Conservation (phyloP, 1,284 basidiomycete genomes). For the Ustilago sp. region DNA sequence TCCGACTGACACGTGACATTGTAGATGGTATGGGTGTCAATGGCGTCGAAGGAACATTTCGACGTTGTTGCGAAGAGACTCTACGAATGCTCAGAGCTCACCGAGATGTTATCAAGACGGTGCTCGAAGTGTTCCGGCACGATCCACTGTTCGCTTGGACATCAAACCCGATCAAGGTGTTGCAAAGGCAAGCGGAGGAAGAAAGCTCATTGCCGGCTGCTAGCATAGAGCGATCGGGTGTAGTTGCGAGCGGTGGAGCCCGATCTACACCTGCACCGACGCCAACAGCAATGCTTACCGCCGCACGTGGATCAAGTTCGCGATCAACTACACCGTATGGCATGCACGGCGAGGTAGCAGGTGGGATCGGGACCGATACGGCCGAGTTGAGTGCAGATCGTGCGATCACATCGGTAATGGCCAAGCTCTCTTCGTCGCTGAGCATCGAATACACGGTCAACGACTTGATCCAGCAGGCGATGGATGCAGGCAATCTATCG, state of each 20-base stretch:
- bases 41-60: conserved; percentile 92
- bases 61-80: conserved; percentile 93
- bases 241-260: background rate
- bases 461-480: conserved; percentile 89
- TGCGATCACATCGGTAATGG: conserved; percentile 74
- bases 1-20: conserved; percentile 91
- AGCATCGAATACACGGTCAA: conserved; percentile 95
- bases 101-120: conserved; percentile 88
- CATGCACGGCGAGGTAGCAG: background rate
- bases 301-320: background rate
- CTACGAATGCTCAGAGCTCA: conserved; percentile 86
- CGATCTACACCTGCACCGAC: conserved; percentile 26
- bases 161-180: conserved; percentile 56
- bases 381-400: conserved; percentile 90
- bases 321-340: conserved; percentile 28
- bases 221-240: conserved; percentile 26
- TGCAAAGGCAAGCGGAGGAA: conserved; percentile 48
- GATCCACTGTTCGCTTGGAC: conserved; percentile 93
- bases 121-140: conserved; percentile 95
- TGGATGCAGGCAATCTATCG: conserved; percentile 80
- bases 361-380: conserved; percentile 62
- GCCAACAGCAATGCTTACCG: conserved; percentile 3
- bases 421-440: conserved; percentile 83
- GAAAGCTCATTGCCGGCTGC: conserved; percentile 19
- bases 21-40: conserved; percentile 92